These are phyloP conservation scores for Alternaria infectoria DNA, from an alignment of 2,329 filamentous ascomycete genomes.

Conservation along the genomic window DNA sequence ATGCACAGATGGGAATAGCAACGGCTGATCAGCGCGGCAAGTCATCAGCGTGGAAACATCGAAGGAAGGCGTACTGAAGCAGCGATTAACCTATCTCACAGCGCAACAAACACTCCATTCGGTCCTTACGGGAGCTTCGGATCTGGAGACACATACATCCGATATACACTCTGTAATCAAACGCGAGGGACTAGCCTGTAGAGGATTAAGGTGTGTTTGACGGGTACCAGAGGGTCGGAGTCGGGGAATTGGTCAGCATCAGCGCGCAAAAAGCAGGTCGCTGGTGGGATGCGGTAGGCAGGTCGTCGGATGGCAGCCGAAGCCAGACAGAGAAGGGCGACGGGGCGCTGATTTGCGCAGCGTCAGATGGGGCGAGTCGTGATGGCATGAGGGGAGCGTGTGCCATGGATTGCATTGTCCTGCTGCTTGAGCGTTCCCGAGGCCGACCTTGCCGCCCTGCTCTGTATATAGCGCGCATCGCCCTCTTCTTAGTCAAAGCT, in stretches of 20 bases:
- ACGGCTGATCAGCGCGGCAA: not conserved
- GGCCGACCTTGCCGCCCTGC: conserved; percentile 9
- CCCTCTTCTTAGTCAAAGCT: conserved; percentile 28
- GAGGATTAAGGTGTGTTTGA: conserved; percentile 15
- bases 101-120: not conserved
- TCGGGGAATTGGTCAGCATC: conserved; percentile 28
- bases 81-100: not conserved
- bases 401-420: not conserved
- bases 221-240: conserved; percentile 12
- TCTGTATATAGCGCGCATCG: conserved; percentile 16
- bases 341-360: not conserved
- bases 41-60: not conserved
- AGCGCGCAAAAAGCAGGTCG: conserved; percentile 7
- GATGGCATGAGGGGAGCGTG: not conserved
- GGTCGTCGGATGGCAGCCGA: conserved; percentile 15
- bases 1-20: not conserved
- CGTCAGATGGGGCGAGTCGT: not conserved
- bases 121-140: conserved; percentile 22
- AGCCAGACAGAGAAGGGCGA: conserved; percentile 12
- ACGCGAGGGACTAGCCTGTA: not conserved
- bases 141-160: conserved; percentile 18
- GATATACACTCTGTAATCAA: conserved; percentile 18
- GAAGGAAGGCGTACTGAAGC: not conserved
- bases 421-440: conserved; percentile 6
- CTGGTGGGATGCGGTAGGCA: conserved; percentile 13